Base-by-base conservation (phyloP, 768 basidiomycete genomes). In the Erythrobasidium yunnanense region DNA sequence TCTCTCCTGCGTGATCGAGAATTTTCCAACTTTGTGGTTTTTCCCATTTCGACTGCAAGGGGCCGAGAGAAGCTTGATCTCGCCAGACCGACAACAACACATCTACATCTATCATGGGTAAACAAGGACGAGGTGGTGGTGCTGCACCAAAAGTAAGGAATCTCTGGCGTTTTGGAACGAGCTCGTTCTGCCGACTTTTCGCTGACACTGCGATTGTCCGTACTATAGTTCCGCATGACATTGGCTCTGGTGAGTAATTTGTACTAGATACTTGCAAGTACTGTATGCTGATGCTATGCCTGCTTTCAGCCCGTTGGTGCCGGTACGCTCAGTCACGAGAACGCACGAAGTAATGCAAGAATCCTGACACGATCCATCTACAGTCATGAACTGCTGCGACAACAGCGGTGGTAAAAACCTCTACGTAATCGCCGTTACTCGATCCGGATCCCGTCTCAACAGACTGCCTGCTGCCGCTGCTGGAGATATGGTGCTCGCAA, bases 321-420 rank as follows among this genome's bases (percentile, higher is more conserved):
- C 60, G 38, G 38, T 42, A n/a, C 11, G 38, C n/a, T n/a, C 11
- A 42, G 38, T 11, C 38, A n/a, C 20, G 11, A 42, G 38, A 42
- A 11, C 38, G n/a, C 11, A 42, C 11, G 38, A 11, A n/a, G 11
- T 42, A n/a, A 42, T 42, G 38, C 38, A 42, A n/a, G 11, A n/a
- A n/a, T 11, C 38, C 38, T 42, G 38, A 11, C 38, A 11, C n/a
- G 11, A 42, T 42, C 27, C n/a, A 18, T n/a, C 38, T 42, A 11
- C 38, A 42, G 55, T 66, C 58, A 58, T 66, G 71, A 72, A 73
- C 69, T 74, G 95, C 79, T 91, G 91, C 55, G 95, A 99, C 82
- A 99, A 99, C 85, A 90, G 88, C 75, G 95, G 95, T 71, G 95
- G 93, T 71, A 99, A 96, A 81, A 90, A 87, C 65, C 83, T 95